Evolutionary conservation across 2,329 filamentous ascomycete genomes (phyloP), one percentile per base, ranked within the genome.

Genomic region (Pyricularia pennisetigena): DNA sequence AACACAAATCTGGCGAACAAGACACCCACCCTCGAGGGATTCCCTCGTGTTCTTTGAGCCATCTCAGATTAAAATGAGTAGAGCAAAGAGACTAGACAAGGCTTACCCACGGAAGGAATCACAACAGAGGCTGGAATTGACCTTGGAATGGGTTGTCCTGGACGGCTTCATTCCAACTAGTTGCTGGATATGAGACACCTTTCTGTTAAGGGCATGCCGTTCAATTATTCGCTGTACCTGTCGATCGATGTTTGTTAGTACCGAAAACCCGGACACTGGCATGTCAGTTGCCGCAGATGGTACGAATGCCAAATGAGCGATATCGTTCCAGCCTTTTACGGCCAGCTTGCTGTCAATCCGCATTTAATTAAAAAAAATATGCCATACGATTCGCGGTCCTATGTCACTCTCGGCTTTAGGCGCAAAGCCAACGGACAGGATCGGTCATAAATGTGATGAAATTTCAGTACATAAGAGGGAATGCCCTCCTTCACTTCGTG

Each of bases 131-230:
- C 35, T 49, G 64, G 32, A 41, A 65, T 30, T 30, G 63, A 1
- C 10, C 29, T 32, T 74, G 74, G 74, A 75, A 76, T 75, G 73
- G 54, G 74, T 75, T 54, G 73, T 70, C 68, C 69, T 35, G 71
- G 71, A 72, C 70, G 71, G 74, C 73, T 64, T 28, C 57, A 61
- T 61, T 61, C 57, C 57, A 61, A 12, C 57, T 26, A 14, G 16
- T 23, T 61, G 57, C 57, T 61, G 57, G 24, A 23, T 61, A 61
- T 61, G 57, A 61, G 57, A 61, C 57, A 61, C 4, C n/a, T 24
- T 24, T 61, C 23, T 24, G 57, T 5, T 20, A 7, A 54, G 8
- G 16, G 41, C 10, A 20, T 8, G 41, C 41, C 12, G 7, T 20
- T 54, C 41, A n/a, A 54, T 54, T 16, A 54, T 54, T 54, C 41